These are phyloP conservation scores for Rhizopus arrhizus DNA, from an alignment of 371 early-diverging fungal genomes.

Conservation along the genomic window DNA sequence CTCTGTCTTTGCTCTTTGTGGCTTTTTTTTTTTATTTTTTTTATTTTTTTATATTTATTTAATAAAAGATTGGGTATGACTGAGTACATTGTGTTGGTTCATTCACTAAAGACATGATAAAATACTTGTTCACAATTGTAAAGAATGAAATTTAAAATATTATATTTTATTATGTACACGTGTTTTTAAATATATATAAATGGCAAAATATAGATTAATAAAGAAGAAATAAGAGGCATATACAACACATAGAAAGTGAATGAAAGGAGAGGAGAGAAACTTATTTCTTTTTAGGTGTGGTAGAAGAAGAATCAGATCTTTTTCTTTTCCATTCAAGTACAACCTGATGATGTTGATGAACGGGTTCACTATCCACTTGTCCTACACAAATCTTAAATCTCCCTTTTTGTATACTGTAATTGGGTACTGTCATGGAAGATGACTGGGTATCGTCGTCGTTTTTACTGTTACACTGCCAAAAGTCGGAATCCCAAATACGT, in stretches of 20 bases:
- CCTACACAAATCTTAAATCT: constrained; percentile 50
- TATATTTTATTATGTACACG: constrained; percentile 4
- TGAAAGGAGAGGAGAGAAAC: constrained; percentile 2
- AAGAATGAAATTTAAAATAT: neutral
- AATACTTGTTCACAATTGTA: too few relatives aligned
- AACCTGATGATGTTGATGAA: constrained; percentile 33
- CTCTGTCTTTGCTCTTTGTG: too few relatives aligned
- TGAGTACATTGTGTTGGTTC: too few relatives aligned
- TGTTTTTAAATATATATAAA: constrained; percentile 1
- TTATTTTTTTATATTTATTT: too few relatives aligned
- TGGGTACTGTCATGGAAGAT: constrained; percentile 10
- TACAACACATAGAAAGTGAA: constrained; percentile 10
- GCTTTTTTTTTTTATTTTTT: too few relatives aligned
- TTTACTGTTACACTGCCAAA: constrained; percentile 33
- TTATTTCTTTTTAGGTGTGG: constrained; percentile 12
- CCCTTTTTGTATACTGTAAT: constrained; percentile 35
- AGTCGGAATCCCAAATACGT: constrained; percentile 45
- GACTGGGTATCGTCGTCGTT: constrained; percentile 23
- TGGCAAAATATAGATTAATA: constrained; percentile 1
- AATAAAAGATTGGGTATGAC: too few relatives aligned
- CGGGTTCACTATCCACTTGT: constrained; percentile 31
- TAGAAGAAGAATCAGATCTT: constrained; percentile 34
- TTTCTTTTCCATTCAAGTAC: constrained; percentile 51
- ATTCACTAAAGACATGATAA: too few relatives aligned
- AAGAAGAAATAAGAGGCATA: constrained; percentile 5